Base-by-base conservation (phyloP, 495 filamentous ascomycete species). In the Thermothielavioides terrestris region DNA sequence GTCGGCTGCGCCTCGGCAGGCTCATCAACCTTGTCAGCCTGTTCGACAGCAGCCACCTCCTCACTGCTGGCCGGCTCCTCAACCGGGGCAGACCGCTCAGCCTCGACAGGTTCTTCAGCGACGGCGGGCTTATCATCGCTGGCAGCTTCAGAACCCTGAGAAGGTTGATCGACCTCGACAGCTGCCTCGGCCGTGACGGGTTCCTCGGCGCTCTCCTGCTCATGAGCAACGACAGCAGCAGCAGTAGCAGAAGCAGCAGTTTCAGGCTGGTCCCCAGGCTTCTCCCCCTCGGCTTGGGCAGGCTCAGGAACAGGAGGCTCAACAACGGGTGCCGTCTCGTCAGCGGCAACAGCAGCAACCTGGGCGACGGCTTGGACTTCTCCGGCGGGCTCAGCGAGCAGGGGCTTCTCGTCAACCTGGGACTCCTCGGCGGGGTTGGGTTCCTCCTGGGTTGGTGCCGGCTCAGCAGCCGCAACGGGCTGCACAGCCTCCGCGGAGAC, bases 251-350 rank as follows among this genome's bases (percentile, higher is more conserved):
- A 36, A 10, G 40, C 42, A 47, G 30, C 49, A 35, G 48, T 28
- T 14, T 37, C 6, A 17, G 39, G 22, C 34, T 52, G 50, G 20
- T 6, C 20, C 23, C 28, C 32, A 27, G 46, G 25, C 22, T 50
- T 25, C 27, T 28, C 26, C 48, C 49, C 52, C 4, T 9, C 20
- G 28, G 31, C 18, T 32, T 41, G 32, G 18, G 32, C 26, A 21
- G 43, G 42, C 39, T 56, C 42, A 21, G 31, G n/a, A 47, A 23
- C 40, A 14, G 49, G 31, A 50, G 50, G 15, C 28, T 59, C 49
- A 14, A 21, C 26, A 50, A n/a, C 22, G 3, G 30, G 14, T 36
- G 2, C 26, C 5, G 38, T 31, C 38, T 55, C 47, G 22, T 46
- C 42, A 46, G 32, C 15, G 18, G 41, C 34, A 34, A 46, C n/a